A percentile compares a stretch with the other conserved stretches of the same genome.
Conservation (phyloP, 345 rosid genomes). For the Pugionium dolabratum region DNA sequence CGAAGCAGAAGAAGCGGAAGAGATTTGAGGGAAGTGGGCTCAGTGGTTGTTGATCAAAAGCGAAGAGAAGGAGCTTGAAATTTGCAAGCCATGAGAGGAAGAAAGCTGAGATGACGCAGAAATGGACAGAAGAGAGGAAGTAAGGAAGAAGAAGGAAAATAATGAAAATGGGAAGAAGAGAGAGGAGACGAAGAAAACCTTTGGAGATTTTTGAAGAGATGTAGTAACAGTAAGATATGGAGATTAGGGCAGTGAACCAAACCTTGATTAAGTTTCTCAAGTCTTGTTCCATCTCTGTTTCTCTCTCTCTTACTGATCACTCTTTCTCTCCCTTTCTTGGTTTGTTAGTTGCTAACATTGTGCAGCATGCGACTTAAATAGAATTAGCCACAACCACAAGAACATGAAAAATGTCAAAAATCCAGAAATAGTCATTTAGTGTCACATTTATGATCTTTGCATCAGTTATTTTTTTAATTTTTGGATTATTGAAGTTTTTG, state of each 20-base stretch:
- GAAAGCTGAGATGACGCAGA: constrained; percentile 43
- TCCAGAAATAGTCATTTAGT: no score
- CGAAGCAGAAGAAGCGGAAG: constrained; percentile 39
- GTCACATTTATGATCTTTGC: no score
- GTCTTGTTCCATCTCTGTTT: constrained; percentile 27
- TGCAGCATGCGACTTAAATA: no score
- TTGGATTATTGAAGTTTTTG: no score
- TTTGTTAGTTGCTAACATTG: background rate
- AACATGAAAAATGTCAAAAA: no score
- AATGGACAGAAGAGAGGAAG: constrained; percentile 42
- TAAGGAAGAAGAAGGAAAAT: constrained; percentile 55
- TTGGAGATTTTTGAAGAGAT: constrained; percentile 45
- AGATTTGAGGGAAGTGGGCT: constrained; percentile 25
- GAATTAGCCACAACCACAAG: no score
- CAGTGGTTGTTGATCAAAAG: constrained; percentile 46
- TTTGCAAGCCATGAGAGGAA: constrained; percentile 63
- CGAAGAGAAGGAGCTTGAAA: constrained; percentile 58
- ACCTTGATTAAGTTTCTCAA: constrained; percentile 45
- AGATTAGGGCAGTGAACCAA: constrained; percentile 44
- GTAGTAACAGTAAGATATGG: constrained; percentile 52
- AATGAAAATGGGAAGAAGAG: constrained; percentile 50
- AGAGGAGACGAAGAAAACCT: constrained; percentile 50
- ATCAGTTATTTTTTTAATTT: no score
- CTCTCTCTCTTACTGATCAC: no score
- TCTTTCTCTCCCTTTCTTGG: background rate